Percentiles rank a stretch among this genome's conserved stretches.
Conservation (phyloP, 805 yeast genomes). For the Wickerhamiella australiensis region DNA sequence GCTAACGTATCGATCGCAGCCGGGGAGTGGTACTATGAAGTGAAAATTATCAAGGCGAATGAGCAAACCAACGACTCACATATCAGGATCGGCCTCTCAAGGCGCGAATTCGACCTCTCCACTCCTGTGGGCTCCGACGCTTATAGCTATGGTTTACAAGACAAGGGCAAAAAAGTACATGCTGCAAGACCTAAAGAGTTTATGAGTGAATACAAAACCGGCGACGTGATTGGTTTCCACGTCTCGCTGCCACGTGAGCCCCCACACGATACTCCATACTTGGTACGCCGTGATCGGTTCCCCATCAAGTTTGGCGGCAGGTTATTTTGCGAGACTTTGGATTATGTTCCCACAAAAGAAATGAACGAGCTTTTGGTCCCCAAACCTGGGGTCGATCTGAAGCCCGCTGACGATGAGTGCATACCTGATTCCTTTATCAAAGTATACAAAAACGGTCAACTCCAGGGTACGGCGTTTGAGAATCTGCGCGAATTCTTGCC, state of each 20-base stretch:
- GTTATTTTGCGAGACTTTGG: conserved; percentile 73
- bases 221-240: conserved; percentile 75
- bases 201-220: conserved; percentile 47
- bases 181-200: conserved; percentile 52
- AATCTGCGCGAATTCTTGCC: conserved; percentile 68
- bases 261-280: conserved; percentile 18
- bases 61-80: conserved; percentile 33
- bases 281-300: conserved; percentile 53
- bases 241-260: conserved; percentile 49
- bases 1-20: conserved; percentile 64
- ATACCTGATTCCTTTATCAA: conserved; percentile 43
- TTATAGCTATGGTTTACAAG: conserved; percentile 84
- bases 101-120: conserved; percentile 80
- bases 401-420: conserved; percentile 17
- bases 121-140: conserved; percentile 96
- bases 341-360: conserved; percentile 53
- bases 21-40: conserved; percentile 74
- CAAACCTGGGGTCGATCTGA: conserved; percentile 11
- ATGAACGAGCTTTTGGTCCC: conserved; percentile 57
- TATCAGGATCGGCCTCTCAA: conserved; percentile 69
- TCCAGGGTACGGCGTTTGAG: conserved; percentile 52
- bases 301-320: conserved; percentile 74
- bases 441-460: conserved; percentile 67
- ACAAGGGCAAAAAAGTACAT: conserved; percentile 66
- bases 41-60: conserved; percentile 39